Evolutionary conservation across 768 basidiomycete species (phyloP).

Genomic region (Suillus subalutaceus): DNA sequence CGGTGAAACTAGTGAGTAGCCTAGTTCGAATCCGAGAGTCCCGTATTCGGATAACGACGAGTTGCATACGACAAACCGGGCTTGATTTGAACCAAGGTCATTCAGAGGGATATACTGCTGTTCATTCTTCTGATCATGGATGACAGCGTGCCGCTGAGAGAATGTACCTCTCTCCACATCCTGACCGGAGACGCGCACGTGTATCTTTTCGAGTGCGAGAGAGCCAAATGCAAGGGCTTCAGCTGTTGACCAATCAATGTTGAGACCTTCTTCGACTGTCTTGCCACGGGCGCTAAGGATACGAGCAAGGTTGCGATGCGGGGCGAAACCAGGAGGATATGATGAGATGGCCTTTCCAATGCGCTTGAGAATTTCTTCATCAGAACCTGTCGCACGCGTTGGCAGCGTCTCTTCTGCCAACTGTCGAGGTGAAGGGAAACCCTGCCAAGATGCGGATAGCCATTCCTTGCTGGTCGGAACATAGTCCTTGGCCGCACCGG

Average conservation of each 20-base stretch:
- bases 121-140: slow-evolving; percentile 95
- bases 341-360: slow-evolving; percentile 87
- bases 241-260: slow-evolving; percentile 98
- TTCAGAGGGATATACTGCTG: slow-evolving; percentile 88
- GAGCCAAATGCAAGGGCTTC: slow-evolving; percentile 97
- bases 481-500: slow-evolving; percentile 94
- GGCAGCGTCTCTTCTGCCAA: slow-evolving; percentile 91
- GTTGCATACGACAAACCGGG: slow-evolving; percentile 94
- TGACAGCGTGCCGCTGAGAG: slow-evolving; percentile 95
- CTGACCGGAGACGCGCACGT: slow-evolving; percentile 95
- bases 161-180: slow-evolving; percentile 99
- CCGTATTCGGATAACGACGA: slow-evolving; percentile 97
- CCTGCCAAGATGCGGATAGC: slow-evolving; percentile 97
- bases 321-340: slow-evolving; percentile 82
- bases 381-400: slow-evolving; percentile 84
- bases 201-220: slow-evolving; percentile 89
- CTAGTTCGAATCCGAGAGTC: slow-evolving; percentile 94
- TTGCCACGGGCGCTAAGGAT: slow-evolving; percentile 89
- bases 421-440: slow-evolving; percentile 97
- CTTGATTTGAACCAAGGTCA: slow-evolving; percentile 84
- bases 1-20: slow-evolving; percentile 97
- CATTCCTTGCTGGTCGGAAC: slow-evolving; percentile 94
- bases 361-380: slow-evolving; percentile 73
- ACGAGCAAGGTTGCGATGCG: slow-evolving; percentile 92
- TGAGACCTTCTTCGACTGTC: slow-evolving; percentile 85